Evolutionary conservation across 495 filamentous ascomycete genomes (phyloP), one percentile per base, ranked within the genome.

Genomic region (Aspergillus ostianus): DNA sequence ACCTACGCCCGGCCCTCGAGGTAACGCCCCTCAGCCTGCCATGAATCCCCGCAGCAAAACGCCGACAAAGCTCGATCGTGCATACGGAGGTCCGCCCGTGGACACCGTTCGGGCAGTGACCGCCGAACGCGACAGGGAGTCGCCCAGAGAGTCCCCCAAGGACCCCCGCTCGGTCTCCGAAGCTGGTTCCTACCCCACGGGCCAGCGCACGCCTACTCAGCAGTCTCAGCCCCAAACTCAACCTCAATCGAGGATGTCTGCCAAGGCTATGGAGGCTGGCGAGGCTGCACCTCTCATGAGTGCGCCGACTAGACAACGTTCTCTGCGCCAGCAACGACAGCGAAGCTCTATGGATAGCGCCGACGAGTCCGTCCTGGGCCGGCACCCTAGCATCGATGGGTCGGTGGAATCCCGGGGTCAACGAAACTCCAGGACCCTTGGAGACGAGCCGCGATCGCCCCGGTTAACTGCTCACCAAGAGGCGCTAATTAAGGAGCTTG

Each of bases 401-500:
- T 79, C 76, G 5, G 60, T 74, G 45, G 77, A 80, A 52, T 70
- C 72, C 32, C 72, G 78, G 26, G 70, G 55, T 47, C 72, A 65
- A 58, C 69, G 77, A 46, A 77, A 76, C 56, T 79, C 76, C 1
- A 72, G 69, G 48, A 72, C 58, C 15, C 55, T 73, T 0, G 75
- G 62, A 12, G 77, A 81, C 21, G 78, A 80, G 55, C 78, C 78
- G 52, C 68, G 75, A 6, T 81, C 77, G 18, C 78, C 78, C 10
- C 65, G 71, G 41, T 56, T 81, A 53, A 81, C 73, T 7, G 71
- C 79, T 18, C 77, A 79, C 47, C 78, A 82, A 58, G 78, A 82
- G 67, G 74, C 80, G 0, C 67, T 94, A 47, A 76, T 90, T 21
- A 89, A 91, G 66, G 95, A 98, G 61, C 81, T 99, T 6, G 92